phyloP scores from a whole-genome alignment of 1,284 basidiomycete species.

The Chondrostereum purpureum region DNA sequence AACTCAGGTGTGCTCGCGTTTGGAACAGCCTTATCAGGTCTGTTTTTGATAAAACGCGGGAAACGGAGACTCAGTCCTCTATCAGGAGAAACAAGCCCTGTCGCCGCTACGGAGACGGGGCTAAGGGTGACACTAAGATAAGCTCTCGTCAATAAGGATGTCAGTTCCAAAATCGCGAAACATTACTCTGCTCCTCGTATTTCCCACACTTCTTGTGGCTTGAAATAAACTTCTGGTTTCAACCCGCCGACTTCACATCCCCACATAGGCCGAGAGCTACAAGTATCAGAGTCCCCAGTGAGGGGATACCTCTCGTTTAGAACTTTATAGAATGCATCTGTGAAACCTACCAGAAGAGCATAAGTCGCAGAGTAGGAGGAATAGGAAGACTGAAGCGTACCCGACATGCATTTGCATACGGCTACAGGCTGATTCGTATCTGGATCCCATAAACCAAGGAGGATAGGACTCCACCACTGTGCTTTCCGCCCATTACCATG shows the following conservation, averaged over 20 bases:
- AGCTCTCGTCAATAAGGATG: constrained; percentile 1
- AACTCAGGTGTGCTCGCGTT: constrained; percentile 75
- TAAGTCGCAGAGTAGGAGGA: constrained; percentile 8
- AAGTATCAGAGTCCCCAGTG: constrained; percentile 56
- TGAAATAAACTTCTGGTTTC: constrained; percentile 79
- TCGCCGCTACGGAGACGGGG: constrained; percentile 81
- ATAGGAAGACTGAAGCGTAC: constrained; percentile 29
- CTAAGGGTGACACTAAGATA: constrained; percentile 72
- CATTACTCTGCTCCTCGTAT: constrained; percentile 84
- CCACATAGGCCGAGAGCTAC: constrained; percentile 54
- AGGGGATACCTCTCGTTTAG: constrained; percentile 55
- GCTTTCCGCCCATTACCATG: constrained; percentile 91
- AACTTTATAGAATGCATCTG: constrained; percentile 81
- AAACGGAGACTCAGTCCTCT: constrained; percentile 83
- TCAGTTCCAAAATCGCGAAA: not conserved
- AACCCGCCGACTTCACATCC: constrained; percentile 72
- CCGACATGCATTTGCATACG: constrained; percentile 85
- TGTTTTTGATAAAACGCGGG: constrained; percentile 77
- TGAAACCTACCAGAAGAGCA: constrained; percentile 56
- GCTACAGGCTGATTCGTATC: constrained; percentile 67
- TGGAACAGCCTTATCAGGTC: constrained; percentile 78
- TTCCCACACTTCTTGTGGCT: constrained; percentile 86
- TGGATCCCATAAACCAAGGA: constrained; percentile 78
- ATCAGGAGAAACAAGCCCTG: constrained; percentile 56
- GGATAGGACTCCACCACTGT: constrained; percentile 89